These are phyloP conservation scores for Fusarium agapanthi DNA, from an alignment of 2,329 filamentous ascomycete species.

Conservation along the genomic window DNA sequence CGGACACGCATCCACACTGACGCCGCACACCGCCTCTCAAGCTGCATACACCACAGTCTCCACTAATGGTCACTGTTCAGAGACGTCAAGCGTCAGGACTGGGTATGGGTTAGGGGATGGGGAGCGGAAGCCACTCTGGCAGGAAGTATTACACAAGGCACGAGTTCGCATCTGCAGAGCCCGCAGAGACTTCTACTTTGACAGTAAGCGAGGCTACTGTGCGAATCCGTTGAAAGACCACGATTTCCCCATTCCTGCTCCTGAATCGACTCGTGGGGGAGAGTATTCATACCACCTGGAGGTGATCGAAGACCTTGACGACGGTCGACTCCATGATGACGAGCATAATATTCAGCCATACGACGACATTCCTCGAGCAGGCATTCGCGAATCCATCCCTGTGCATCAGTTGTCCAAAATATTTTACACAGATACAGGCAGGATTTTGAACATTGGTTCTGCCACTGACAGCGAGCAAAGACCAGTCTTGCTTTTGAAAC, in stretches of 20 bases:
- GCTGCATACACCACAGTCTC: background rate
- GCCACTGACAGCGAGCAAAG: conserved; percentile 58
- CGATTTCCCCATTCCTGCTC: background rate
- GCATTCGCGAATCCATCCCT: conserved; percentile 63
- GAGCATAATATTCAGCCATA: conserved; percentile 47
- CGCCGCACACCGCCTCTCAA: conserved; percentile 8
- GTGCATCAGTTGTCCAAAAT: conserved; percentile 79
- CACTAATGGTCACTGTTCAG: background rate
- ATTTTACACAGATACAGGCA: conserved; percentile 91
- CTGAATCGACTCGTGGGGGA: background rate
- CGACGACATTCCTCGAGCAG: conserved; percentile 54
- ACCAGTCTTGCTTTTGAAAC: conserved; percentile 48
- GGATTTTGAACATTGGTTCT: conserved; percentile 80
- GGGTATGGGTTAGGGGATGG: conserved; percentile 43
- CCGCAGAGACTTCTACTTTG: conserved; percentile 50
- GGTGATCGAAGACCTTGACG: conserved; percentile 80
- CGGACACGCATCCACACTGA: conserved; percentile 68
- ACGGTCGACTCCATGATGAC: conserved; percentile 62
- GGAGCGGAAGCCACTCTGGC: conserved; percentile 81
- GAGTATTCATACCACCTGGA: conserved; percentile 81
- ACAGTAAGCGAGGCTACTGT: conserved; percentile 30
- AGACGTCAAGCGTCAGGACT: background rate
- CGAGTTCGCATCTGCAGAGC: conserved; percentile 81
- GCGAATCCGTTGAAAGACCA: background rate
- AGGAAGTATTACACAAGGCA: conserved; percentile 95